Conservation (phyloP, 768 basidiomycete species). For the Imleria badia region DNA sequence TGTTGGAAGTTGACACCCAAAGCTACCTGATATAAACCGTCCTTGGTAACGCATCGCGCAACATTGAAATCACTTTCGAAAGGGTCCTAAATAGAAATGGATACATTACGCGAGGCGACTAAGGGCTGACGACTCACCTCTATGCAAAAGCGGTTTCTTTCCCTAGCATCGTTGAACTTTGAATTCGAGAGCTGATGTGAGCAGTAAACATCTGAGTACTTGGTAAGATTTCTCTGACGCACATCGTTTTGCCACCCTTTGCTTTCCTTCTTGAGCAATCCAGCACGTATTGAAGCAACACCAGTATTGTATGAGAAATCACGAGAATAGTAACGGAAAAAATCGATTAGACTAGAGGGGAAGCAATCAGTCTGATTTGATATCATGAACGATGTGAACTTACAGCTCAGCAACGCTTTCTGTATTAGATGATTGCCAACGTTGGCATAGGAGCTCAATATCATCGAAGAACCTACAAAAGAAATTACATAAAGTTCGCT, state of each 20-base stretch:
- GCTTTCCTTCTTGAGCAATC: conserved; percentile 82
- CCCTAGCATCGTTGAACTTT: conserved; percentile 70
- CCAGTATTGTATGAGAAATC: conserved; percentile 91
- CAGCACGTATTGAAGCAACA: conserved; percentile 88
- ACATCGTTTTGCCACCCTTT: conserved; percentile 97
- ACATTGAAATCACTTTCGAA: conserved; percentile 98
- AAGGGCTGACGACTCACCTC: conserved; percentile 54
- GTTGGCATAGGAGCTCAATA: conserved; percentile 84
- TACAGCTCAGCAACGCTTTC: conserved; percentile 93
- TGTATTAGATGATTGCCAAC: conserved; percentile 92
- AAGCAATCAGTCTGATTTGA: conserved; percentile 3
- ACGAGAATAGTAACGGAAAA: conserved; percentile 94
- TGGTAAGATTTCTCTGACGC: conserved; percentile 27
- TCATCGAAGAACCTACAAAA: conserved; percentile 90
- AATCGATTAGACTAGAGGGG: conserved; percentile 82
- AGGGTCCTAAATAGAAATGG: conserved; percentile 65
- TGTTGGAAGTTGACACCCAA: background rate
- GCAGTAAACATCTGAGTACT: conserved; percentile 5
- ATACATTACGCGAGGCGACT: background rate
- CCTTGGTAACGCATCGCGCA: conserved; percentile 92
- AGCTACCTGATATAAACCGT: conserved; percentile 87
- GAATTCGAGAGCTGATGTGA: conserved; percentile 44
- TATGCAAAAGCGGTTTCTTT: conserved; percentile 94
- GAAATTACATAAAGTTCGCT: conserved; percentile 9
- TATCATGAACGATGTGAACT: conserved; percentile 27